Evolutionary conservation across 78 protist species (phyloP).

Genomic region (Trichosphaerium sp.): DNA sequence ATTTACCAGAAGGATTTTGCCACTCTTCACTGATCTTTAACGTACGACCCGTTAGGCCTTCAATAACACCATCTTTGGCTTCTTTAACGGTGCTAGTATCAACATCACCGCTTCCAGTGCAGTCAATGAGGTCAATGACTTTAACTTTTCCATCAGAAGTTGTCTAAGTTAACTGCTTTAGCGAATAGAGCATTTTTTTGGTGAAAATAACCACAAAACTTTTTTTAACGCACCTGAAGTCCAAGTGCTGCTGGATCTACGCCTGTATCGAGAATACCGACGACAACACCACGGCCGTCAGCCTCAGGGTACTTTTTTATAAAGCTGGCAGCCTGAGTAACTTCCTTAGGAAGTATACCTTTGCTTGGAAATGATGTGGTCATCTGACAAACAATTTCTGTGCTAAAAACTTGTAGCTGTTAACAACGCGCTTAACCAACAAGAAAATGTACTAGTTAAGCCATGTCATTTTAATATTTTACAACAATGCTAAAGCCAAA

Average conservation of each 20-base stretch:
- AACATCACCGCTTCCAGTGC: conserved; percentile 65
- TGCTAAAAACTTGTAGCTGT: no score
- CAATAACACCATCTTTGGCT: not conserved
- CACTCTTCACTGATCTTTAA: not conserved
- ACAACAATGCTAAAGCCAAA: no score
- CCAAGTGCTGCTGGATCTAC: conserved; percentile 64
- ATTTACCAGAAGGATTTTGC: not conserved
- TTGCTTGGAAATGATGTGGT: no score
- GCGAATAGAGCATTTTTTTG: not conserved
- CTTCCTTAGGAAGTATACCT: no score
- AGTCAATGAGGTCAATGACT: conserved; percentile 57
- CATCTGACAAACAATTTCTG: no score
- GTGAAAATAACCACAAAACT: not conserved
- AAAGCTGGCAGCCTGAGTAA: no score
- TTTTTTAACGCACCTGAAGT: conserved; percentile 12
- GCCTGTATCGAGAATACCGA: conserved; percentile 51
- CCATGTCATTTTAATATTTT: no score
- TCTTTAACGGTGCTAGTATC: conserved; percentile 1
- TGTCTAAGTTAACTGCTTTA: no score
- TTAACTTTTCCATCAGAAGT: conserved; percentile 70
- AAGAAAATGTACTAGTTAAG: no score
- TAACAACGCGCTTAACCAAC: no score
- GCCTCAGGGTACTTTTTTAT: no score
- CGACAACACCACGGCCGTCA: conserved; percentile 17
- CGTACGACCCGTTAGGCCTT: conserved; percentile 3